These are phyloP conservation scores for Ophiostoma sp. DNA, from an alignment of 2,329 filamentous ascomycete genomes.

Conservation along the genomic window DNA sequence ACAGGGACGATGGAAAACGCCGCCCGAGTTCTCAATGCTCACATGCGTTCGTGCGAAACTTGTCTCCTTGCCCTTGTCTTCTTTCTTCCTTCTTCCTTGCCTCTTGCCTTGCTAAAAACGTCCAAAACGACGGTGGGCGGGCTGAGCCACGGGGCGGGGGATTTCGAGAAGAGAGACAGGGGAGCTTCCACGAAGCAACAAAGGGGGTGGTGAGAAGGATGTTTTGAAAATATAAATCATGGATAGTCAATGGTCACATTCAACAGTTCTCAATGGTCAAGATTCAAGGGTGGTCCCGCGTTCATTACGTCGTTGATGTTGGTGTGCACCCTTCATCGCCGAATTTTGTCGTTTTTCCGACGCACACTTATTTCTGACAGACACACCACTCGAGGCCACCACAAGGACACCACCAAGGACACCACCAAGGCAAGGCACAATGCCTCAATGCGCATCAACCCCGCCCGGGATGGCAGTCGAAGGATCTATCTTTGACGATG, in stretches of 20 bases:
- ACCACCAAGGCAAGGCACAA: neutral
- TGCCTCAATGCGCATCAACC: neutral
- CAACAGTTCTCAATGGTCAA: neutral
- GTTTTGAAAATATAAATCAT: neutral
- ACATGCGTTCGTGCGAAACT: conserved; percentile 2
- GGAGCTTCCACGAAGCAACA: neutral
- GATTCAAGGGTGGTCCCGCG: neutral
- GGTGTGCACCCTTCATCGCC: conserved; percentile 1
- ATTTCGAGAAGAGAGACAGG: neutral
- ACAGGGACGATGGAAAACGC: neutral
- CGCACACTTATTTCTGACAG: neutral
- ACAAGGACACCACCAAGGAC: no score
- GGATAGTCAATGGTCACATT: neutral
- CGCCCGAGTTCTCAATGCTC: neutral
- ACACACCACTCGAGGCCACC: neutral
- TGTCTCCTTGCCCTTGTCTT: neutral
- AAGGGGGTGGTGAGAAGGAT: neutral
- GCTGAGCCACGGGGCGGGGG: neutral
- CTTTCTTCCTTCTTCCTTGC: neutral
- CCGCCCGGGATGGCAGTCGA: conserved; percentile 13
- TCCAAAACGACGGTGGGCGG: conserved; percentile 5
- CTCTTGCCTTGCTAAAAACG: neutral
- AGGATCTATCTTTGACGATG: neutral
- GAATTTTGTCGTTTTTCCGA: neutral
- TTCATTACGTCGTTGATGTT: conserved; percentile 5